phyloP scores from a whole-genome alignment of 1,284 basidiomycete species.

The Rhodotorula sp. region DNA sequence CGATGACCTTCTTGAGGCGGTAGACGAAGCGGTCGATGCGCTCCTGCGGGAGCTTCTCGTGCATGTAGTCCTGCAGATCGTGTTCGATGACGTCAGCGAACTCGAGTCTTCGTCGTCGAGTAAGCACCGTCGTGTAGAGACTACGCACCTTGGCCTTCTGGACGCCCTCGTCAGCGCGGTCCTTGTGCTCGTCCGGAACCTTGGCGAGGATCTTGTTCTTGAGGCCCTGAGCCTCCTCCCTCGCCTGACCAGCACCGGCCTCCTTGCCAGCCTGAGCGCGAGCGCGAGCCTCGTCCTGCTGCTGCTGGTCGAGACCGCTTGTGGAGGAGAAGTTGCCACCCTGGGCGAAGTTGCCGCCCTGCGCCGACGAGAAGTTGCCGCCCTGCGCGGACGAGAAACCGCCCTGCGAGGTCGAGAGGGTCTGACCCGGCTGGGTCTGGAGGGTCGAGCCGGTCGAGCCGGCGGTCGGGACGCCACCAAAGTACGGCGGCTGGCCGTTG shows the following conservation, averaged over 20 bases:
- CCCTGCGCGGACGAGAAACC: neutral
- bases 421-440: constrained; percentile 13
- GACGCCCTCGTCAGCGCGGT: constrained; percentile 55
- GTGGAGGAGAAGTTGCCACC: neutral
- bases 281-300: constrained; percentile 47
- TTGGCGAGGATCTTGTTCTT: constrained; percentile 59
- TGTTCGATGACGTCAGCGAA: neutral
- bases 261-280: constrained; percentile 39
- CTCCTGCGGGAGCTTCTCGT: constrained; percentile 82
- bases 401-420: constrained; percentile 17
- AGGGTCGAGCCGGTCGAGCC: constrained; percentile 1
- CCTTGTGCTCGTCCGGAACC: constrained; percentile 64
- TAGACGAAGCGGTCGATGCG: constrained; percentile 78
- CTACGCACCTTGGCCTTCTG: constrained; percentile 53
- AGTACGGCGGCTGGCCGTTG: constrained; percentile 46
- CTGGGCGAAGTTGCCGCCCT: neutral
- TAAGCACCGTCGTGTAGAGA: neutral
- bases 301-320: constrained; percentile 29
- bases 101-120: neutral
- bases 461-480: constrained; percentile 7
- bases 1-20: constrained; percentile 77
- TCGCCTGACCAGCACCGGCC: constrained; percentile 50
- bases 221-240: constrained; percentile 57
- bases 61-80: constrained; percentile 59
- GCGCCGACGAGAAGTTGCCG: neutral